Conservation (phyloP, 768 basidiomycete species). For the Suillus variegatus region DNA sequence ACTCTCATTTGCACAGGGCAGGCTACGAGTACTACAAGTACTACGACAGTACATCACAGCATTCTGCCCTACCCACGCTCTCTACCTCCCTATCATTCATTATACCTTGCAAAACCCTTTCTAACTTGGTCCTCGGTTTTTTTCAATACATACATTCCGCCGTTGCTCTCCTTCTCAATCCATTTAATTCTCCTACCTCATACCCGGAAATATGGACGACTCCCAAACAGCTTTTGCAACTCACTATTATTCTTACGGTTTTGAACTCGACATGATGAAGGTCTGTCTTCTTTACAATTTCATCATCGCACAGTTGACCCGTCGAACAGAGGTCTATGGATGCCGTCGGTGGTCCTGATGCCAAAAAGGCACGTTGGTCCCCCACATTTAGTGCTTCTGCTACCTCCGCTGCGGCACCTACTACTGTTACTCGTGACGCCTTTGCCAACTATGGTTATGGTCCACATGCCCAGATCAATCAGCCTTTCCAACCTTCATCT, state of each 20-base stretch:
- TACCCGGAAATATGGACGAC: slow-evolving; percentile 63
- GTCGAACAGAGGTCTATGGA: slow-evolving; percentile 79
- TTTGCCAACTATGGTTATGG: slow-evolving; percentile 91
- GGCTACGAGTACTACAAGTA: slow-evolving; percentile 8
- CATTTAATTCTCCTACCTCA: slow-evolving; percentile 32
- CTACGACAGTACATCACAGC: slow-evolving; percentile 4
- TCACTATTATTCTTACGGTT: slow-evolving; percentile 70
- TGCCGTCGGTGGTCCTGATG: slow-evolving; percentile 75
- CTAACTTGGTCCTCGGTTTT: slow-evolving; percentile 54
- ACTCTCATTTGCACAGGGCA: slow-evolving; percentile 6
- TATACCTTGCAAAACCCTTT: slow-evolving; percentile 42
- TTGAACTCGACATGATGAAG: slow-evolving; percentile 95
- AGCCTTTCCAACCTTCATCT: slow-evolving; percentile 50
- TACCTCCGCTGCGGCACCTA: slow-evolving; percentile 37
- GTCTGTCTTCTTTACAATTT: slow-evolving; percentile 36
- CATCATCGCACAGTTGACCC: slow-evolving; percentile 9
- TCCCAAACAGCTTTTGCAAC: slow-evolving; percentile 66
- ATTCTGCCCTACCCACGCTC: slow-evolving; percentile 39
- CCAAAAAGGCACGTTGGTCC: slow-evolving; percentile 91
- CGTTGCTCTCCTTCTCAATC: slow-evolving; percentile 53
- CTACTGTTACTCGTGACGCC: slow-evolving; percentile 55
- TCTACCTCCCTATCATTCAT: slow-evolving; percentile 38
- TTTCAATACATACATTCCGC: slow-evolving; percentile 44
- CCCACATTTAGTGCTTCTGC: slow-evolving; percentile 51
- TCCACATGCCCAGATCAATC: slow-evolving; percentile 65